These are phyloP conservation scores for Volutella citrinella DNA, from an alignment of 2,329 filamentous ascomycete species.

Conservation along the genomic window DNA sequence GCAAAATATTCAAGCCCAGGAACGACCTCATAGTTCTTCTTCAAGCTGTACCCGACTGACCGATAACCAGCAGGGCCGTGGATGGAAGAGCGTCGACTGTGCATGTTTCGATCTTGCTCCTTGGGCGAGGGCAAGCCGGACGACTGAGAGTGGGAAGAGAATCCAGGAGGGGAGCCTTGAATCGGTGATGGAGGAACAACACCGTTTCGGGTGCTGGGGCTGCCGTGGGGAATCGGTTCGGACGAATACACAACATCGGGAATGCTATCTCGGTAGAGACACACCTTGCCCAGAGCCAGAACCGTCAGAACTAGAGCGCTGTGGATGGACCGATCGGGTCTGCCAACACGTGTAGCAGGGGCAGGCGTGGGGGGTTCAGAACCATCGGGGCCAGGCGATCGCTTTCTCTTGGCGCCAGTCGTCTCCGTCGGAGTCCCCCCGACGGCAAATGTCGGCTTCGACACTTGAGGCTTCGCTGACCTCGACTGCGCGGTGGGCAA, in stretches of 20 bases:
- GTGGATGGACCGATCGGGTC: conserved; percentile 64
- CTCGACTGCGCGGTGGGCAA: conserved; percentile 35
- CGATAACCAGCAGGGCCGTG: conserved; percentile 36
- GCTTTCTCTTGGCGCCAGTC: conserved; percentile 52
- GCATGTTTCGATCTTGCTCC: conserved; percentile 43
- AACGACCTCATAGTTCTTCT: conserved; percentile 75
- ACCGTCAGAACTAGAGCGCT: conserved; percentile 82
- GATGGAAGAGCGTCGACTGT: conserved; percentile 51
- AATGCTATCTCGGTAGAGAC: conserved; percentile 51
- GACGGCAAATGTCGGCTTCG: conserved; percentile 32
- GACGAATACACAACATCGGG: conserved; percentile 52
- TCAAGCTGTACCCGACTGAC: conserved; percentile 26
- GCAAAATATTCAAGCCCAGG: conserved; percentile 90
- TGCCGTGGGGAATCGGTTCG: conserved; percentile 32
- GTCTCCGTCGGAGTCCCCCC: conserved; percentile 24
- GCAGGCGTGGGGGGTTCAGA: conserved; percentile 30
- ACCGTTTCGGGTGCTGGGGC: conserved; percentile 44
- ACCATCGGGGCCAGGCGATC: conserved; percentile 43
- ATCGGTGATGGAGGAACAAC: conserved; percentile 48
- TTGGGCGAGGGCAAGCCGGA: conserved; percentile 51
- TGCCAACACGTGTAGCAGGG: conserved; percentile 39
- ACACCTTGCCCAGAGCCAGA: conserved; percentile 84
- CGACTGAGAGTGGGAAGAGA: conserved; percentile 45
- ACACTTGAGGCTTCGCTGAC: conserved; percentile 25
- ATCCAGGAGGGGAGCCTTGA: conserved; percentile 52